These are phyloP conservation scores for Aspergillus coremiiformis DNA, from an alignment of 495 filamentous ascomycete species.

Conservation along the genomic window DNA sequence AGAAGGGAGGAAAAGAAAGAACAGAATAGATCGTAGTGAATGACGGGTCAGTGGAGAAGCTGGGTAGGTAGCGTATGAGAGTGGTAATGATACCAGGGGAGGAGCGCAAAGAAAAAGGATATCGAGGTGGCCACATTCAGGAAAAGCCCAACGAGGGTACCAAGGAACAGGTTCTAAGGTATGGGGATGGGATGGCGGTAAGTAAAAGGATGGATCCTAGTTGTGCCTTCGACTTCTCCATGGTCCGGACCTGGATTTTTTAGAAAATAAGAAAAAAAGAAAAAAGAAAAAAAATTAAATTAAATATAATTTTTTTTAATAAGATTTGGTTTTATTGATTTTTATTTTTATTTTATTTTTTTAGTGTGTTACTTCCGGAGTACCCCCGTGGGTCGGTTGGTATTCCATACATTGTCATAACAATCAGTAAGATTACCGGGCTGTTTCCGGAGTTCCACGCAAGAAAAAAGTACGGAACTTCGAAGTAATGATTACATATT, in stretches of 20 bases:
- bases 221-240: slow-evolving; percentile 15
- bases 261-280: neutral
- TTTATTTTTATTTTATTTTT: slow-evolving; percentile 10
- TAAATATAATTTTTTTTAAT: slow-evolving; percentile 6
- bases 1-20: slow-evolving; percentile 18
- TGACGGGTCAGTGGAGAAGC: slow-evolving; percentile 21
- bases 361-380: slow-evolving; percentile 25
- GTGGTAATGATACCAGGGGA: slow-evolving; percentile 28
- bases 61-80: slow-evolving; percentile 16
- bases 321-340: slow-evolving; percentile 5
- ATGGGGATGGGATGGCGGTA: slow-evolving; percentile 17
- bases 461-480: slow-evolving; percentile 23
- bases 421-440: slow-evolving; percentile 21
- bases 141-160: slow-evolving; percentile 19
- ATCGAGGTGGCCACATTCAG: slow-evolving; percentile 16
- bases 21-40: slow-evolving; percentile 11
- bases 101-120: slow-evolving; percentile 13
- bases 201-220: slow-evolving; percentile 16
- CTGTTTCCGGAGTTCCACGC: slow-evolving; percentile 23
- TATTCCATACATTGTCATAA: slow-evolving; percentile 22
- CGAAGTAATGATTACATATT: neutral
- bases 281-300: slow-evolving; percentile 9
- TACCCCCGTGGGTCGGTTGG: slow-evolving; percentile 22
- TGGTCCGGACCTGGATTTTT: slow-evolving; percentile 9
- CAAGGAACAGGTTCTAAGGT: slow-evolving; percentile 20